Conservation (phyloP, 306 rosid genomes). For the Alnus rubra region DNA sequence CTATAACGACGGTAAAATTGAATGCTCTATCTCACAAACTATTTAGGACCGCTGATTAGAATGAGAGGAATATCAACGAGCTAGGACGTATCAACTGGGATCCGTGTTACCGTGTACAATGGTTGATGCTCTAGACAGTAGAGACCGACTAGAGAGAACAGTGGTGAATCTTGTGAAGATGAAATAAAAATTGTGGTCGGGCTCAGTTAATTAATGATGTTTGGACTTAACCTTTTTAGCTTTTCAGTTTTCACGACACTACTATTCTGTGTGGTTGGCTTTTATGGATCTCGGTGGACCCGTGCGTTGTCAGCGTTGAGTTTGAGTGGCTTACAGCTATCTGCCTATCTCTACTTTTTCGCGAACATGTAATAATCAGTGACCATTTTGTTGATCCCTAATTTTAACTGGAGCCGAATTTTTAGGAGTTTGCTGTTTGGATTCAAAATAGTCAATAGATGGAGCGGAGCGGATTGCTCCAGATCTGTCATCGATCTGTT, state of each 20-base stretch:
- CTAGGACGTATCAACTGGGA: not conserved
- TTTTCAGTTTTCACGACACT: too few species aligned
- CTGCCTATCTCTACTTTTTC: too few species aligned
- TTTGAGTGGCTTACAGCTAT: not conserved
- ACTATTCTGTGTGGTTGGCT: not conserved
- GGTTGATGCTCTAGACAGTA: not conserved
- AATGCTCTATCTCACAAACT: constrained; percentile 20
- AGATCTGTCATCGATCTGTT: too few species aligned
- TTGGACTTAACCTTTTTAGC: too few species aligned
- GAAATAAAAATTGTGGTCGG: not conserved
- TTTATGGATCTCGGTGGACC: constrained; percentile 1
- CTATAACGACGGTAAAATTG: not conserved
- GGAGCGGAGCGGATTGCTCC: too few species aligned
- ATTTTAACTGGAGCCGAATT: too few species aligned
- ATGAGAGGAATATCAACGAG: not conserved
- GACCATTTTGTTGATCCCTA: too few species aligned
- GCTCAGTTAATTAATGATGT: too few species aligned
- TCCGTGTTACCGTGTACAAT: not conserved
- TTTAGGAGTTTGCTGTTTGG: too few species aligned
- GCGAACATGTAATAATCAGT: too few species aligned
- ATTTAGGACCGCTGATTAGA: constrained; percentile 7
- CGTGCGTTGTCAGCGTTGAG: not conserved
- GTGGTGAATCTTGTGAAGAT: not conserved
- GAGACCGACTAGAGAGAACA: not conserved
- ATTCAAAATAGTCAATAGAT: too few species aligned